Percentiles rank a stretch among this genome's conserved stretches.
Conservation (phyloP, 305 asterid genomes). For the Plantago rigida region DNA sequence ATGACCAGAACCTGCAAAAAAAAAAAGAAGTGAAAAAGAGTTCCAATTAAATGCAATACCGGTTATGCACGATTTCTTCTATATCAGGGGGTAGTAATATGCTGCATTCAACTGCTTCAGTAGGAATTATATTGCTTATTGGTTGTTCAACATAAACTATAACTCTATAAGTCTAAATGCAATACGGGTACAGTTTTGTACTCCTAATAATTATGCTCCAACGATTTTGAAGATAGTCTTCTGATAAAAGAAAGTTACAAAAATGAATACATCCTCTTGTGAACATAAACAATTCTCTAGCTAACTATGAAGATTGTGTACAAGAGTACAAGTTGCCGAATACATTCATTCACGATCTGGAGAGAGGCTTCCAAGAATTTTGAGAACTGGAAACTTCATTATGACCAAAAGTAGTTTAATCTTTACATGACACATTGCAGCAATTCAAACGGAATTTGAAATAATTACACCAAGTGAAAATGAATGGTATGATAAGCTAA, state of each 20-base stretch:
- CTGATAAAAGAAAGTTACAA: neutral
- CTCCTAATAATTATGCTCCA: neutral
- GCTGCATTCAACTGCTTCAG: neutral
- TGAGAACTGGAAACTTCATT: conserved; percentile 12
- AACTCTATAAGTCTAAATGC: neutral
- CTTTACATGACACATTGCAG: neutral
- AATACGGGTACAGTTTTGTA: neutral
- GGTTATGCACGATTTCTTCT: conserved; percentile 4
- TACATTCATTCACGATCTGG: conserved; percentile 3
- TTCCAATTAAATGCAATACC: neutral
- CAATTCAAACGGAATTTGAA: neutral
- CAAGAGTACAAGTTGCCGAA: neutral
- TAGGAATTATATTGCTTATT: neutral
- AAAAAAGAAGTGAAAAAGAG: conserved; percentile 9
- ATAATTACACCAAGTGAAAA: conserved; percentile 19
- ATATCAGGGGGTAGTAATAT: conserved; percentile 17
- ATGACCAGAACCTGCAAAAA: conserved; percentile 83
- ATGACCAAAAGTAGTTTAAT: neutral
- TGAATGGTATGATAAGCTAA: conserved; percentile 13
- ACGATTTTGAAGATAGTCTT: neutral
- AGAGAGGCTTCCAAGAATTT: conserved; percentile 12
- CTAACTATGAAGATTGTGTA: neutral
- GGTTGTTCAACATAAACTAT: neutral
- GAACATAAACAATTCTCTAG: neutral
- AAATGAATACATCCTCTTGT: neutral